A percentile compares a stretch with the other conserved stretches of the same genome.
Evolutionary conservation across 1,139 yeast species (phyloP).

Genomic region (Blastobotrys aristatus): DNA sequence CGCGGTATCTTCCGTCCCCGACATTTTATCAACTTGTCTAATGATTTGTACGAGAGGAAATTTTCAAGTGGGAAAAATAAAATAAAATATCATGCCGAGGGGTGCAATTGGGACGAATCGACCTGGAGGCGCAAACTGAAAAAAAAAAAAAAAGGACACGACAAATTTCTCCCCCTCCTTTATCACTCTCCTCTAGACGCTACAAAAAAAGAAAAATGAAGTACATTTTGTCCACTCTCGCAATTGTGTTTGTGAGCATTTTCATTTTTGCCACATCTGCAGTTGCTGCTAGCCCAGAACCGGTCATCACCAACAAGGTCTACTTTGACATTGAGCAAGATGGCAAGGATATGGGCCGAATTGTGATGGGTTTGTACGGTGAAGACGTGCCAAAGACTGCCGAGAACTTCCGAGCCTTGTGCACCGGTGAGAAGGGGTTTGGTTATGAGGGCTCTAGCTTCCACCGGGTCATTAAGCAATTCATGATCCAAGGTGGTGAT

Average conservation of each 20-base stretch:
- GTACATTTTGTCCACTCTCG: conserved; percentile 27
- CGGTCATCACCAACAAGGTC: conserved; percentile 59
- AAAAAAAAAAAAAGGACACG: not conserved
- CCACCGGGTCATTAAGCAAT: conserved; percentile 92
- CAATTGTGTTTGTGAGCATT: conserved; percentile 22
- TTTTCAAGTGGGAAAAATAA: too few species aligned
- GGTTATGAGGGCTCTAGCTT: conserved; percentile 81
- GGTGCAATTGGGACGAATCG: too few species aligned
- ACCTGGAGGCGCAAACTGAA: too few species aligned
- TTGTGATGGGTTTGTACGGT: conserved; percentile 75
- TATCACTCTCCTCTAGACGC: not conserved
- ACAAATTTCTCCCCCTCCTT: not conserved
- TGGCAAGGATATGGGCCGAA: conserved; percentile 62
- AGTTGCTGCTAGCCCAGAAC: conserved; percentile 14
- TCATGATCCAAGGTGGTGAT: conserved; percentile 98
- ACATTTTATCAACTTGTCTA: not conserved
- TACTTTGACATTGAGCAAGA: conserved; percentile 84
- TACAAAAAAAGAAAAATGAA: conserved; percentile 13
- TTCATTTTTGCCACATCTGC: conserved; percentile 22
- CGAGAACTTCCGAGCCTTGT: conserved; percentile 66
- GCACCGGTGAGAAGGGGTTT: conserved; percentile 75
- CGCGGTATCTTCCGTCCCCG: not conserved
- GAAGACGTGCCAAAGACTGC: conserved; percentile 91
- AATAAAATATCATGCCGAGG: too few species aligned
- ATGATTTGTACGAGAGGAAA: too few species aligned